A percentile compares a stretch with the other conserved stretches of the same genome.
These are phyloP conservation scores for Selaginella moellendorffii DNA, from an alignment of 75 land plant genomes.

Conservation along the genomic window DNA sequence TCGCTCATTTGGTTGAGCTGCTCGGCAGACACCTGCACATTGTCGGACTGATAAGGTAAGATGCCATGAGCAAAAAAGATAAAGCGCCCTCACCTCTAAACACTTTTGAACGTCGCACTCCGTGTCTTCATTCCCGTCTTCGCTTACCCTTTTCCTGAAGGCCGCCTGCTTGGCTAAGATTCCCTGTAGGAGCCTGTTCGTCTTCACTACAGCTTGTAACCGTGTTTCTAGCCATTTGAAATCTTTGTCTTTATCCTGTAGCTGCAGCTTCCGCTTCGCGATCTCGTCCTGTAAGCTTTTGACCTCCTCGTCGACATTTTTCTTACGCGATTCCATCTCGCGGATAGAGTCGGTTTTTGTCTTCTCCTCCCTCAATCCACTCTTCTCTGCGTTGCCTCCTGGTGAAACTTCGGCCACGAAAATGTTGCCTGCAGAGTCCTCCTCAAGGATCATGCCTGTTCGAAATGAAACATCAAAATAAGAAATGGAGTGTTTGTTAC, in stretches of 20 bases:
- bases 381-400: too few species aligned
- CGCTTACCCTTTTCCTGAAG: background rate
- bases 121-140: background rate
- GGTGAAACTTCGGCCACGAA: too few species aligned
- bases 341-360: background rate
- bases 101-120: background rate
- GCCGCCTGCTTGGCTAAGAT: background rate
- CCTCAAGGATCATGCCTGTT: too few species aligned
- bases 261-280: background rate
- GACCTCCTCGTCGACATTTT: background rate
- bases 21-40: constrained; percentile 8
- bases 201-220: background rate
- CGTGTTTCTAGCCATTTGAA: constrained; percentile 3
- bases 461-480: too few species aligned
- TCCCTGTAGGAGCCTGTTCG: background rate
- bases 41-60: too few species aligned
- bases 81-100: background rate
- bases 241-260: constrained; percentile 7
- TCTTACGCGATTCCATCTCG: background rate
- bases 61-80: too few species aligned
- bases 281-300: background rate
- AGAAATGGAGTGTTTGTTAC: too few species aligned
- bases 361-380: background rate
- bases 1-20: constrained; percentile 5
- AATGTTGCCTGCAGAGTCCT: too few species aligned